A percentile compares a stretch with the other conserved stretches of the same genome.
These are phyloP conservation scores for Globisporangium spiculum DNA, from an alignment of 352 stramenopile genomes.

Conservation along the genomic window DNA sequence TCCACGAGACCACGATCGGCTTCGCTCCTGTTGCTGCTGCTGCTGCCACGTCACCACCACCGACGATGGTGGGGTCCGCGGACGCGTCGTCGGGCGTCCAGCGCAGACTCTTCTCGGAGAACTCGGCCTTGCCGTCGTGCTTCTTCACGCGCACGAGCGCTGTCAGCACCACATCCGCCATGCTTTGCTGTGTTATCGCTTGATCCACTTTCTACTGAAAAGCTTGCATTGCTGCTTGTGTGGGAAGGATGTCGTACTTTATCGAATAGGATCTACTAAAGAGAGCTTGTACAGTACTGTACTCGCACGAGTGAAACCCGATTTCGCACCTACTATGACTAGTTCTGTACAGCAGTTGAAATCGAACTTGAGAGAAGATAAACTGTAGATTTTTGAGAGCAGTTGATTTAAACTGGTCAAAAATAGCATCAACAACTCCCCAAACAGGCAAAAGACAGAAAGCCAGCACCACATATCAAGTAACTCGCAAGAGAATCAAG, in stretches of 20 bases:
- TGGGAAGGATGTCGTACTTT: constrained; percentile 2
- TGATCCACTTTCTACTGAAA: background rate
- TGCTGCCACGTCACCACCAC: background rate
- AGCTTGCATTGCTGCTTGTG: background rate
- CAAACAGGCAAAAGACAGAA: background rate
- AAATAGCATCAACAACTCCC: background rate
- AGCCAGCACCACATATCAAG: background rate
- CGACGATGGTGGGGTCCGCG: constrained; percentile 5
- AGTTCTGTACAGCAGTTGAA: background rate
- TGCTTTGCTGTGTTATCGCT: background rate
- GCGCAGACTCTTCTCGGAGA: constrained; percentile 52
- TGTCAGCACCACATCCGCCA: constrained; percentile 26
- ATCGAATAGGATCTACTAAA: background rate
- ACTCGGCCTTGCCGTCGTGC: constrained; percentile 61
- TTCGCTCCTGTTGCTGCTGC: constrained; percentile 15
- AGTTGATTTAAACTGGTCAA: background rate
- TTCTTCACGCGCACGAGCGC: constrained; percentile 78
- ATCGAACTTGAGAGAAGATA: background rate
- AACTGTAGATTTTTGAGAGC: background rate
- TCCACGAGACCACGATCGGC: constrained; percentile 63
- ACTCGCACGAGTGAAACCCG: background rate
- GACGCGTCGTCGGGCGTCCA: constrained; percentile 50
- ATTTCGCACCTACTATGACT: background rate
- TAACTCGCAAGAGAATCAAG: background rate
- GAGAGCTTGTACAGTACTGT: background rate